Conservation (phyloP, 768 basidiomycete genomes). For the Rhizopogon sp. region DNA sequence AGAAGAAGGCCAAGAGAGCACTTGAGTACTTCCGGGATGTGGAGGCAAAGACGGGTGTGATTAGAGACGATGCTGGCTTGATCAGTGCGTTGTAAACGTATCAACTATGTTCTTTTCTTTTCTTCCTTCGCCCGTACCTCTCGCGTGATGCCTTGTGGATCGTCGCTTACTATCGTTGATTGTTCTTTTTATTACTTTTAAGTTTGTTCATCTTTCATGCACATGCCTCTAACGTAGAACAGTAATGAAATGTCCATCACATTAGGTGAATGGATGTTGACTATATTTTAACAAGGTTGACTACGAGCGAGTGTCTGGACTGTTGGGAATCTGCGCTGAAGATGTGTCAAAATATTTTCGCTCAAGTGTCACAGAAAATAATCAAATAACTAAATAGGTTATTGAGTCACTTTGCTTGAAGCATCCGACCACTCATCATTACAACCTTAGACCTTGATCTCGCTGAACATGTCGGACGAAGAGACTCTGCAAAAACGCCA, state of each 20-base stretch:
- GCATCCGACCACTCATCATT: neutral
- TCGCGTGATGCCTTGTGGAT: neutral
- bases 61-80: conserved; percentile 26
- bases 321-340: no score
- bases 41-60: conserved; percentile 38
- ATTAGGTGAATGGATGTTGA: neutral
- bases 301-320: no score
- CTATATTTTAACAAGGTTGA: neutral
- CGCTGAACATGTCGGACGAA: conserved; percentile 55
- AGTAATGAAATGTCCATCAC: neutral
- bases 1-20: conserved; percentile 65
- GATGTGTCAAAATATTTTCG: no score
- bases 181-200: neutral
- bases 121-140: neutral
- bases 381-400: no score
- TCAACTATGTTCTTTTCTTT: neutral
- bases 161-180: conserved; percentile 1
- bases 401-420: no score
- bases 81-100: conserved; percentile 6
- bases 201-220: neutral
- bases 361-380: no score
- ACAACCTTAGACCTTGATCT: neutral
- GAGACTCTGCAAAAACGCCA: conserved; percentile 59
- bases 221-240: neutral
- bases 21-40: conserved; percentile 63